Conservation (phyloP, 352 stramenopile genomes). For the Phytophthora multivora region DNA sequence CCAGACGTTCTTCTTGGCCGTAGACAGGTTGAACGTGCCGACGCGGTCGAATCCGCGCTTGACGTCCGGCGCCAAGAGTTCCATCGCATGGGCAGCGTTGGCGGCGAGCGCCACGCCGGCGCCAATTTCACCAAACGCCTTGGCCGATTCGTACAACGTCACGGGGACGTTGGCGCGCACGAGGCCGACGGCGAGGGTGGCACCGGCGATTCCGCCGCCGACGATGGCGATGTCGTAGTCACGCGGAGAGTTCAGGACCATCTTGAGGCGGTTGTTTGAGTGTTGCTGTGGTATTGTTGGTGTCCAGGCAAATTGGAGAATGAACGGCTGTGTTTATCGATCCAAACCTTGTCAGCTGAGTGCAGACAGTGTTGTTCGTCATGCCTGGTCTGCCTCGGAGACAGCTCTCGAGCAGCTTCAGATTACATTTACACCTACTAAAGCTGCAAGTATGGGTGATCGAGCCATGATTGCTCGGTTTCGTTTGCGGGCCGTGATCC, state of each 20-base stretch:
- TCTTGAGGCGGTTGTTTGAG: not conserved
- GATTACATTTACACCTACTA: too few relatives aligned
- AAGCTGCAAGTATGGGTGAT: too few relatives aligned
- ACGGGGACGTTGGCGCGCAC: slow-evolving; percentile 31
- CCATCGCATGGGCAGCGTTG: slow-evolving; percentile 36
- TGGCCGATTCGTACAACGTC: slow-evolving; percentile 40
- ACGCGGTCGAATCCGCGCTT: slow-evolving; percentile 41
- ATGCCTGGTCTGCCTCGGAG: not conserved
- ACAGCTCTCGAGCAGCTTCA: not conserved
- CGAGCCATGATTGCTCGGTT: slow-evolving; percentile 12
- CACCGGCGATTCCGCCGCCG: slow-evolving; percentile 33
- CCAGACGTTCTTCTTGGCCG: slow-evolving; percentile 40
- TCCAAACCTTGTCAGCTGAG: not conserved
- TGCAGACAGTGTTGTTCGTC: slow-evolving; percentile 7
- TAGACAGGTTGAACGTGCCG: slow-evolving; percentile 40
- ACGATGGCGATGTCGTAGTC: slow-evolving; percentile 43
- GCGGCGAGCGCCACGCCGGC: slow-evolving; percentile 30
- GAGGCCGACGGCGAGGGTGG: slow-evolving; percentile 32
- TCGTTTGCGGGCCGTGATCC: slow-evolving; percentile 19
- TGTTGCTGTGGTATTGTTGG: slow-evolving; percentile 11
- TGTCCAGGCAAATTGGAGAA: slow-evolving; percentile 22
- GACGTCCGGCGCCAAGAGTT: slow-evolving; percentile 30
- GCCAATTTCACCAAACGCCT: slow-evolving; percentile 36
- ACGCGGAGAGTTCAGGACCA: slow-evolving; percentile 23
- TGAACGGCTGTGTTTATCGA: slow-evolving; percentile 11